phyloP scores from a whole-genome alignment of 2,329 filamentous ascomycete genomes.

The Dryadomyces quercivorus region DNA sequence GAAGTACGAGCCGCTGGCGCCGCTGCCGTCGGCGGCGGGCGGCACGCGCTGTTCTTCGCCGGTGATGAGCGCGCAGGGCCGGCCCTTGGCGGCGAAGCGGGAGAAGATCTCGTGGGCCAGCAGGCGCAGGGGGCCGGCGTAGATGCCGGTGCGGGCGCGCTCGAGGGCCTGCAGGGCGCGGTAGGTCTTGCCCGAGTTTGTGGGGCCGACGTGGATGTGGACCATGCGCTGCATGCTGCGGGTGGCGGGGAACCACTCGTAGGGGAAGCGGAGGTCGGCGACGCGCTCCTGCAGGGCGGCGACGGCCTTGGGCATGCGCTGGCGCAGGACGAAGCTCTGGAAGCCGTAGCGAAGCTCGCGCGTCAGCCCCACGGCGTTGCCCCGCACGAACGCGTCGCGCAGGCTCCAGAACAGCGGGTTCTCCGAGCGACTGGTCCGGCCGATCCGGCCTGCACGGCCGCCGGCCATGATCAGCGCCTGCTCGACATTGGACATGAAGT shows the following conservation, averaged over 20 bases:
- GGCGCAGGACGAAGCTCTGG: slow-evolving; percentile 49
- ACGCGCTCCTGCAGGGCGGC: slow-evolving; percentile 46
- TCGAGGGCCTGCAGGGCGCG: slow-evolving; percentile 80
- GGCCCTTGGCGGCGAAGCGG: slow-evolving; percentile 69
- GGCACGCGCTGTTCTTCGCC: slow-evolving; percentile 78
- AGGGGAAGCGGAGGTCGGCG: slow-evolving; percentile 76
- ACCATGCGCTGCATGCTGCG: slow-evolving; percentile 69
- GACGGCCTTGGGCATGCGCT: slow-evolving; percentile 42
- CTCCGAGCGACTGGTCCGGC: slow-evolving; percentile 23
- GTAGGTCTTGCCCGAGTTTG: slow-evolving; percentile 97
- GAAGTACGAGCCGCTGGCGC: slow-evolving; percentile 40
- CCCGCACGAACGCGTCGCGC: slow-evolving; percentile 44
- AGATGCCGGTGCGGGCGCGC: slow-evolving; percentile 46
- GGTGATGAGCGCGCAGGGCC: slow-evolving; percentile 68
- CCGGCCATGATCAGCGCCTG: slow-evolving; percentile 9
- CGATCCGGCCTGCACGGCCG: slow-evolving; percentile 21
- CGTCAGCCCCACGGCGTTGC: slow-evolving; percentile 36
- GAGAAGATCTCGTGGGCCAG: slow-evolving; percentile 91
- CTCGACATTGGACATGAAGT: slow-evolving; percentile 33
- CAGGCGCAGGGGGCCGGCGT: slow-evolving; percentile 78
- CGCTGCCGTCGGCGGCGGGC: slow-evolving; percentile 16
- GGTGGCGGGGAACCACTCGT: slow-evolving; percentile 86
- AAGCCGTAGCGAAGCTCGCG: slow-evolving; percentile 57
- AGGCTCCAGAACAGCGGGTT: slow-evolving; percentile 48
- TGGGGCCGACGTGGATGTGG: slow-evolving; percentile 89